Percentiles rank a stretch among this genome's conserved stretches.
phyloP scores from a whole-genome alignment of 2,329 filamentous ascomycete species.

The Paramyrothecium sp. region DNA sequence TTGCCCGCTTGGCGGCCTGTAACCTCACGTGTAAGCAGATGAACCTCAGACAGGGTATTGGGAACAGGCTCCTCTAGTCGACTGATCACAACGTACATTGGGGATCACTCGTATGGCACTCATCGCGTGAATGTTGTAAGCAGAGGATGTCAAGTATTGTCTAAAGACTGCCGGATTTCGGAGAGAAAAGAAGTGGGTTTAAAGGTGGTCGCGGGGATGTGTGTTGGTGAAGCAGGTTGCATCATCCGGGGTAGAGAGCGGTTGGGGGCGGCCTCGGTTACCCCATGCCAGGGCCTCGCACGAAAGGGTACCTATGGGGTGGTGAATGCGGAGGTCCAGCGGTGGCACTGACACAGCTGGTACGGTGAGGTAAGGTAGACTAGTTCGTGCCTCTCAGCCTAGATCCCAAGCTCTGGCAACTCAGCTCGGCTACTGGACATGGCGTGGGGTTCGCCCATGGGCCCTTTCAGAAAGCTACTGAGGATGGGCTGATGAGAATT shows the following conservation, averaged over 20 bases:
- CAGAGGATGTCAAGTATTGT: background rate
- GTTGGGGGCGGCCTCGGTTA: background rate
- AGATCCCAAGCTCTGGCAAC: no score
- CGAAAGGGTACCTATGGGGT: no score
- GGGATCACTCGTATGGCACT: slow-evolving; percentile 28
- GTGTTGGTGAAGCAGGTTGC: background rate
- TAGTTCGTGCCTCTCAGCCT: no score
- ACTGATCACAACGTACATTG: slow-evolving; percentile 23
- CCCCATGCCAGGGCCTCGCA: background rate
- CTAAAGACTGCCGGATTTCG: background rate
- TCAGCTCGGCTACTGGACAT: no score
- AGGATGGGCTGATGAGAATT: no score
- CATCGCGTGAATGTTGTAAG: slow-evolving; percentile 15
- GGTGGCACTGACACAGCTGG: no score
- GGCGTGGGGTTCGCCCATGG: no score
- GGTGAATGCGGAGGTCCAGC: no score
- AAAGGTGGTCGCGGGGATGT: background rate
- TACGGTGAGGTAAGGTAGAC: no score
- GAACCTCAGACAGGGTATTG: background rate
- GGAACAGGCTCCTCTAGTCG: background rate
- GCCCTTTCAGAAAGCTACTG: no score
- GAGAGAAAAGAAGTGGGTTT: background rate
- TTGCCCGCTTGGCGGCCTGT: slow-evolving; percentile 61
- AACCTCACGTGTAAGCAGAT: background rate
- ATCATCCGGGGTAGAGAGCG: background rate